Conservation (phyloP, 73 alveolate species). For the Uronychia binucleata region DNA sequence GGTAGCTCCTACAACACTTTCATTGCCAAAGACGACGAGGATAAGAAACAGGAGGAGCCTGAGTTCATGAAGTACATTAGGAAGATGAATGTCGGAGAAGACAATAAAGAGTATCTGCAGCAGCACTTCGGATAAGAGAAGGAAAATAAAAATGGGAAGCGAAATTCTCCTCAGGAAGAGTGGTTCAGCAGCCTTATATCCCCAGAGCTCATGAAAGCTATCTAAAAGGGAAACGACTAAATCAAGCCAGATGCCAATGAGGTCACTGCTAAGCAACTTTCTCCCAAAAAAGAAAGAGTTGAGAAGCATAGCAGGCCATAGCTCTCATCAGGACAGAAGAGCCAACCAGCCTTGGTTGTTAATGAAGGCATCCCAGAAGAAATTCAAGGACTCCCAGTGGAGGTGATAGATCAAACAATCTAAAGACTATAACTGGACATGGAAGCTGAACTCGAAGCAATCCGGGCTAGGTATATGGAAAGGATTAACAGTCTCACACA, state of each 20-base stretch:
- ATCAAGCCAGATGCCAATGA: not conserved
- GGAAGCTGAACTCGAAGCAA: constrained; percentile 66
- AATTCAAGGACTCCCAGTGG: constrained; percentile 42
- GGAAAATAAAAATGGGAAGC: not conserved
- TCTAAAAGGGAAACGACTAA: not conserved
- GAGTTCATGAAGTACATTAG: constrained; percentile 65
- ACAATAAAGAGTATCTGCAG: constrained; percentile 26
- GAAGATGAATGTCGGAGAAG: constrained; percentile 22
- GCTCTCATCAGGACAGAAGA: too few species aligned
- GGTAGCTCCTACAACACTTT: not conserved
- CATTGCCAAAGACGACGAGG: not conserved
- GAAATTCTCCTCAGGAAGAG: not conserved
- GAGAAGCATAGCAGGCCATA: too few species aligned
- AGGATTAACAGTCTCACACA: constrained; percentile 29
- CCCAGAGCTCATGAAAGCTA: not conserved
- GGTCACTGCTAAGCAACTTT: not conserved
- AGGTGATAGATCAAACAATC: constrained; percentile 31
- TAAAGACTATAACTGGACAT: constrained; percentile 31
- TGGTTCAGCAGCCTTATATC: not conserved
- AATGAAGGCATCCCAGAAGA: constrained; percentile 49
- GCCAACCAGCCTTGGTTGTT: not conserved
- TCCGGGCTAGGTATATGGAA: constrained; percentile 38
- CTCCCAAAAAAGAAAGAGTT: too few species aligned
- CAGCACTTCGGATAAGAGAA: constrained; percentile 39
- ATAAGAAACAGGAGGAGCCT: constrained; percentile 46